phyloP scores from a whole-genome alignment of 345 rosid species.

The Lepidium didymum region DNA sequence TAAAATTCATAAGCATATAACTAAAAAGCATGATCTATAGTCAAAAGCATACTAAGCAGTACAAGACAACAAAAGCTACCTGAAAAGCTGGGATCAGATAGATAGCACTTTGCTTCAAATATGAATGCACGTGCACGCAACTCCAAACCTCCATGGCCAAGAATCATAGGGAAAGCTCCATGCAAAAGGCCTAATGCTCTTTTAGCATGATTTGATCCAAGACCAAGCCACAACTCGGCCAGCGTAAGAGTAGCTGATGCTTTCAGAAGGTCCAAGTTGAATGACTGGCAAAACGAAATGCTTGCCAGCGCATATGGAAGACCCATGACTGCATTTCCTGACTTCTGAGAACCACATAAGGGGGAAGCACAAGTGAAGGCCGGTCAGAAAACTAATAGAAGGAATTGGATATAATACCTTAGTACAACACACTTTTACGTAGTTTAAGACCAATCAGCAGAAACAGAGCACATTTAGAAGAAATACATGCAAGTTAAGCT shows the following conservation, averaged over 20 bases:
- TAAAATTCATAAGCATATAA: background rate
- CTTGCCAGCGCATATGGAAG: conserved; percentile 92
- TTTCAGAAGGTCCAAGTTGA: conserved; percentile 93
- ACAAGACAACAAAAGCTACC: conserved; percentile 36
- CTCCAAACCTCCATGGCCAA: conserved; percentile 97
- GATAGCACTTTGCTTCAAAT: conserved; percentile 83
- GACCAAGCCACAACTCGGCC: conserved; percentile 88
- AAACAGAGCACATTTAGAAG: background rate
- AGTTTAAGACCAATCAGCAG: background rate
- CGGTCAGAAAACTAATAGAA: background rate
- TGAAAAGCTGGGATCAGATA: conserved; percentile 75
- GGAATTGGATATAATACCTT: background rate
- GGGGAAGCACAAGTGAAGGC: background rate
- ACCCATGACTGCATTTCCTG: conserved; percentile 92
- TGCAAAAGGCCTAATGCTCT: conserved; percentile 67
- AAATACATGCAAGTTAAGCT: background rate
- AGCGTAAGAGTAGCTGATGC: conserved; percentile 88
- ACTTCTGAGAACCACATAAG: conserved; percentile 46
- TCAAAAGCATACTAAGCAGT: background rate
- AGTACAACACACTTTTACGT: background rate
- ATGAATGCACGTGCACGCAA: conserved; percentile 84
- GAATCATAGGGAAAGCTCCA: conserved; percentile 76
- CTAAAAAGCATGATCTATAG: background rate
- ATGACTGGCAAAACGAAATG: conserved; percentile 91
- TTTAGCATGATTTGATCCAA: conserved; percentile 78